Conservation (phyloP, 2,329 filamentous ascomycete genomes). For the Botrytis squamosa region DNA sequence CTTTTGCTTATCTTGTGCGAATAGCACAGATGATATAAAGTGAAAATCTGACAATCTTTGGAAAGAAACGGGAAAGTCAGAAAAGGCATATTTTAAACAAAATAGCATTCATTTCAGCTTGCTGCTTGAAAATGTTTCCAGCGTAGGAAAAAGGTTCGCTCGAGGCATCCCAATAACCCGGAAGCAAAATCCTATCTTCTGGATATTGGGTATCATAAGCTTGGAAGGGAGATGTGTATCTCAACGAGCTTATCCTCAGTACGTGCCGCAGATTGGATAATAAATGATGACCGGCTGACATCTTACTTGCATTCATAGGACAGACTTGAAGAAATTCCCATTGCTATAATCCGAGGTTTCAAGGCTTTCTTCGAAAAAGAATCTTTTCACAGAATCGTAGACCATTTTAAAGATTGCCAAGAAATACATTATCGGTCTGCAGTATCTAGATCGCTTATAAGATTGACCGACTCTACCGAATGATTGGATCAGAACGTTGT, state of each 20-base stretch:
- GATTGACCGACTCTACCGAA: not conserved
- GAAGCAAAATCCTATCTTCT: not conserved
- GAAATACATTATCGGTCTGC: not conserved
- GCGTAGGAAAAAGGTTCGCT: fast-evolving
- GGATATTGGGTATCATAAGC: not conserved
- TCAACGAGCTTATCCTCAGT: not conserved
- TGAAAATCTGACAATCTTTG: fast-evolving
- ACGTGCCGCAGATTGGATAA: not conserved
- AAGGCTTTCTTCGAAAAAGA: not conserved
- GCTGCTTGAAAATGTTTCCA: fast-evolving
- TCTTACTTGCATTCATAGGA: not conserved
- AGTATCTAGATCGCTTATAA: not conserved
- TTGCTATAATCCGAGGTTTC: not conserved
- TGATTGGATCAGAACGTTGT: not conserved
- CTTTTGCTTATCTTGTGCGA: not conserved
- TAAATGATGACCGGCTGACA: not conserved
- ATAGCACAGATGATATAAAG: fast-evolving
- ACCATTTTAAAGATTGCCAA: not conserved
- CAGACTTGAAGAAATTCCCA: not conserved
- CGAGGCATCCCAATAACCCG: not conserved
- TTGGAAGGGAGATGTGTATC: not conserved
- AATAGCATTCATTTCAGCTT: not conserved
- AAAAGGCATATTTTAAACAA: not conserved
- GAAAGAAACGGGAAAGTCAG: not conserved
- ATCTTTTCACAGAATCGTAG: not conserved